Base-by-base conservation (phyloP, 371 early-diverging fungal genomes). In the Syncephalastrum contaminatum region DNA sequence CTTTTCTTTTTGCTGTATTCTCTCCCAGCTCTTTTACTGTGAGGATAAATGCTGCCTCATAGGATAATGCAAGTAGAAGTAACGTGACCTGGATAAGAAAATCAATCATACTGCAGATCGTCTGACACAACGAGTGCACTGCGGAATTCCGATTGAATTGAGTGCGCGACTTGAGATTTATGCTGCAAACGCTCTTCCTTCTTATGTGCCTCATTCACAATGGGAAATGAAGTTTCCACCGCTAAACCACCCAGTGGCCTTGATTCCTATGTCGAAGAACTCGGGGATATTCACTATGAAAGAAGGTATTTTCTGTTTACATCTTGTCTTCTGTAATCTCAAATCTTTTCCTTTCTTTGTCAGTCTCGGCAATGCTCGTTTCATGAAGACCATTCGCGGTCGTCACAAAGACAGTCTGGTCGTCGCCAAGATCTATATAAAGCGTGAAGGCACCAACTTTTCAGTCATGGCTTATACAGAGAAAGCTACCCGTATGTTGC, bases 371-470 rank as follows among this genome's bases (percentile, higher is more conserved):
- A 89, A 88, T 55, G 90, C 93, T 21, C 88, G 94, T 14, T 95
- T 97, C 64, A 87, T 96, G 87, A 97, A 96, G 71, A 94, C 95
- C 2, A 88, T 96, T 59, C 79, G 90, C 18, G 90, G 92, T 49
- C 79, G 87, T 19, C 86, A 86, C 53, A 81, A 80, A 30, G 93
- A 91, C 44, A 83, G 89, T 0, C 70, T 84, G 25, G 87, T 94
- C 4, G 92, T 96, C 0, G 89, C 94, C 27, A 96, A 96, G 62
- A 89, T 96, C 41, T 96, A 94, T 62, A 83, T 94, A 53, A 95
- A 95, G 54, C 93, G 96, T 48, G 45, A 44, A 19, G 21, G 45
- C 6, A 19, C 19, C 19, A 44, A 19, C 45, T 19, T 44, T 2
- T 13, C 36, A 18, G 24, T 19, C 10, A 44, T 46, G 52, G 44